Conservation (phyloP, 768 basidiomycete genomes). For the Coprinellus aureogranulatus region DNA sequence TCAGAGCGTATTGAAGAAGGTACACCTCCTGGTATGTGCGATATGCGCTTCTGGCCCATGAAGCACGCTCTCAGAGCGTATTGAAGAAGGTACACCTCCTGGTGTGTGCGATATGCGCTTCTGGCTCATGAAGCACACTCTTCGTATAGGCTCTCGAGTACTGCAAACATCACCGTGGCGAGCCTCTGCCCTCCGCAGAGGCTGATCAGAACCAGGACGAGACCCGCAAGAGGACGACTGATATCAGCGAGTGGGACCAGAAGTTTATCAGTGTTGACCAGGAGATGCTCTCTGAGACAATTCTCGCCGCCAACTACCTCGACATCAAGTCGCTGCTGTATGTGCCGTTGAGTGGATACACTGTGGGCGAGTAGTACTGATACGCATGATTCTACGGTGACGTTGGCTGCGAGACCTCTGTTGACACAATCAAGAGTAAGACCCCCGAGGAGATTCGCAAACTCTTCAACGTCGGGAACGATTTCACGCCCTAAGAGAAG, state of each 20-base stretch:
- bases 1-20: slow-evolving; percentile 91
- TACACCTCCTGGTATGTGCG: slow-evolving; percentile 25
- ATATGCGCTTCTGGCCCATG: not conserved
- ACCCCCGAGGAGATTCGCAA: slow-evolving; percentile 99
- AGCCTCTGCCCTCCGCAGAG: slow-evolving; percentile 88
- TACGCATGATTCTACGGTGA: slow-evolving; percentile 51
- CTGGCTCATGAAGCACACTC: not conserved
- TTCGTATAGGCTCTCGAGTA: slow-evolving; percentile 85
- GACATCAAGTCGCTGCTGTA: slow-evolving; percentile 98
- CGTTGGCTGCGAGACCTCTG: slow-evolving; percentile 97
- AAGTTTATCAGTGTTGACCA: slow-evolving; percentile 99
- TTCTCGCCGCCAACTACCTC: slow-evolving; percentile 98
- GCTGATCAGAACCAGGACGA: slow-evolving; percentile 84
- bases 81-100: slow-evolving; percentile 80
- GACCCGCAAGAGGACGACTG: slow-evolving; percentile 95
- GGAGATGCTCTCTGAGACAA: slow-evolving; percentile 99
- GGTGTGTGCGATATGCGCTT: not conserved
- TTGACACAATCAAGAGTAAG: slow-evolving; percentile 99
- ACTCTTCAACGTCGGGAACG: slow-evolving; percentile 95
- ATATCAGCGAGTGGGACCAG: slow-evolving; percentile 99
- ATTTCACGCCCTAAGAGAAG: slow-evolving; percentile 99
- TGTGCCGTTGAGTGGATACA: slow-evolving; percentile 26
- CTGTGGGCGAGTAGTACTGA: slow-evolving; percentile 1
- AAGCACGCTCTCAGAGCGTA: slow-evolving; percentile 69
- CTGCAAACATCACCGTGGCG: slow-evolving; percentile 97